A percentile compares a stretch with the other conserved stretches of the same genome.
Evolutionary conservation across 1,139 yeast genomes (phyloP).

Genomic region (Pichia sp.): DNA sequence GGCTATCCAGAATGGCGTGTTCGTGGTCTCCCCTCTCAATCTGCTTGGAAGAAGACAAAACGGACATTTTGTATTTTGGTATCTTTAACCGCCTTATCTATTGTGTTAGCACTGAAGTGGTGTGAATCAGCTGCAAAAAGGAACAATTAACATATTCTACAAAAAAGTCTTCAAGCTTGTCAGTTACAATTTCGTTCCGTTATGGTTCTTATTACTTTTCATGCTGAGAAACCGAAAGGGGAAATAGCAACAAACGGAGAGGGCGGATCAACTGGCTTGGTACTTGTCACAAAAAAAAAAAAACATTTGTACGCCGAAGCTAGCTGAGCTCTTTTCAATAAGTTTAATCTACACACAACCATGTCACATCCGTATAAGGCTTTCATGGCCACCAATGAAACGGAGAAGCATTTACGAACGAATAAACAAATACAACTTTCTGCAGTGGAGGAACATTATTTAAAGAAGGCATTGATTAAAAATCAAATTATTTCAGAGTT

Average conservation of each 20-base stretch:
- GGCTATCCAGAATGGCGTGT: not conserved
- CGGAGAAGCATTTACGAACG: too few species aligned
- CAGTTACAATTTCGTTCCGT: not conserved
- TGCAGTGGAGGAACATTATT: conserved; percentile 65
- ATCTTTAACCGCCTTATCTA: too few species aligned
- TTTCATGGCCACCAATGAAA: conserved; percentile 1
- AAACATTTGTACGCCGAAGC: too few species aligned
- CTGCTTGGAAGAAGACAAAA: not conserved
- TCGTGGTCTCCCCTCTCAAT: not conserved
- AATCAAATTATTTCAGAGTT: conserved; percentile 59
- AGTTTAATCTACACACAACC: not conserved
- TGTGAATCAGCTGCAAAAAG: too few species aligned
- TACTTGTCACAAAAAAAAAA: not conserved
- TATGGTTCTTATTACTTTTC: not conserved
- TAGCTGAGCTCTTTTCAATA: not conserved
- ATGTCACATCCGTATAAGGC: conserved; percentile 12
- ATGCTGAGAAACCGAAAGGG: too few species aligned
- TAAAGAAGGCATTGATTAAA: conserved; percentile 71
- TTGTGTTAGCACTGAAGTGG: too few species aligned
- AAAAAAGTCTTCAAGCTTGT: too few species aligned
- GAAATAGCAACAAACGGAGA: not conserved
- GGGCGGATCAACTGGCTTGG: not conserved
- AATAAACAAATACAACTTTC: conserved; percentile 6
- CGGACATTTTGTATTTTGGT: not conserved
- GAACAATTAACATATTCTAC: too few species aligned